Percentiles rank a stretch among this genome's conserved stretches.
These are phyloP conservation scores for Polyporus tsugae DNA, from an alignment of 1,284 basidiomycete species.

Conservation along the genomic window DNA sequence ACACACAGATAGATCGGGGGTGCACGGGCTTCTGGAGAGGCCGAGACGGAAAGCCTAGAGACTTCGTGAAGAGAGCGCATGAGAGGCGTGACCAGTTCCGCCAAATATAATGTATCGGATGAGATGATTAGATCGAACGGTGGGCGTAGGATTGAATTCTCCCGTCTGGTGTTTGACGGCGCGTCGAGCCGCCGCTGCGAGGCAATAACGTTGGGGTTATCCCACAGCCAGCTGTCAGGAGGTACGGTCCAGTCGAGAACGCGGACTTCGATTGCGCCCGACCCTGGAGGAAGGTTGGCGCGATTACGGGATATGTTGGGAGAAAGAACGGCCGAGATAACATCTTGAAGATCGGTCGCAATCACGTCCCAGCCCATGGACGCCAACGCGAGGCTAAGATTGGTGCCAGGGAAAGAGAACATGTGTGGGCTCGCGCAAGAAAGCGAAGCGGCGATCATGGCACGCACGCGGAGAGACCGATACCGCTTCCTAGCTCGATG, in stretches of 20 bases:
- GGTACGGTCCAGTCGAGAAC: constrained; percentile 72
- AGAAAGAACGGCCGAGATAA: constrained; percentile 72
- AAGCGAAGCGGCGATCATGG: constrained; percentile 26
- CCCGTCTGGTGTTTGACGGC: constrained; percentile 27
- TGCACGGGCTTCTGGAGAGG: constrained; percentile 35
- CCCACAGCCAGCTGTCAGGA: constrained; percentile 65
- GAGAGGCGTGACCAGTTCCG: constrained; percentile 72
- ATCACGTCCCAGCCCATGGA: constrained; percentile 80
- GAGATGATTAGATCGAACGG: constrained; percentile 85
- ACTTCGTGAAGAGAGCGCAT: constrained; percentile 71
- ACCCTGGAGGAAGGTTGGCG: constrained; percentile 47
- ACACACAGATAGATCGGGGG: constrained; percentile 75
- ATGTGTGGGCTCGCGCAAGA: constrained; percentile 14
- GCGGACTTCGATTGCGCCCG: constrained; percentile 56
- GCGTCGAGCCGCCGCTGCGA: constrained; percentile 43
- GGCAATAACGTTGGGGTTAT: constrained; percentile 50
- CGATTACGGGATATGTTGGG: constrained; percentile 70
- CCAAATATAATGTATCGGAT: constrained; percentile 85
- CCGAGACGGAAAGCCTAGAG: constrained; percentile 42
- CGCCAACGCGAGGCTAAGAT: constrained; percentile 68
- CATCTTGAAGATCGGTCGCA: constrained; percentile 80
- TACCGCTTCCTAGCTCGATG: constrained; percentile 86
- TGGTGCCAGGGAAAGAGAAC: constrained; percentile 22
- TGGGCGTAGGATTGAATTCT: constrained; percentile 45
- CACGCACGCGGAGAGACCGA: constrained; percentile 80